These are phyloP conservation scores for Ophiostoma sp. DNA, from an alignment of 2,329 filamentous ascomycete genomes.

Conservation along the genomic window DNA sequence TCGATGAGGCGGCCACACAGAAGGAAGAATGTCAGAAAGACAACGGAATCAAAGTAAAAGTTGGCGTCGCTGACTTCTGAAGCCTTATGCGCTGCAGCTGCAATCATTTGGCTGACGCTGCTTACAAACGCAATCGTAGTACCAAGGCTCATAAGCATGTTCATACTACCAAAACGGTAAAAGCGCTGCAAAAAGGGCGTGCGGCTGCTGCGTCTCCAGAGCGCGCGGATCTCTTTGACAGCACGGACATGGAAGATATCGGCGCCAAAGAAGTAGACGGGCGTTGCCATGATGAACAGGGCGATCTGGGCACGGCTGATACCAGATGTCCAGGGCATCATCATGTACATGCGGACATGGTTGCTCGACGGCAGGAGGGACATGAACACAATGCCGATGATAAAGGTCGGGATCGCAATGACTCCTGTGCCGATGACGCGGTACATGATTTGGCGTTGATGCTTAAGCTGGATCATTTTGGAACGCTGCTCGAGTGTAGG, in stretches of 20 bases:
- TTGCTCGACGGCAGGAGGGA: conserved; percentile 62
- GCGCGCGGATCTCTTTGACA: conserved; percentile 66
- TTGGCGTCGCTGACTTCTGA: conserved; percentile 43
- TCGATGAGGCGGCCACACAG: conserved; percentile 70
- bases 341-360: conserved; percentile 57
- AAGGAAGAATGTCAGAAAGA: conserved; percentile 85
- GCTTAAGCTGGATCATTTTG: conserved; percentile 62
- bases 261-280: conserved; percentile 79
- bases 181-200: conserved; percentile 70
- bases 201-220: conserved; percentile 72
- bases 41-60: conserved; percentile 87
- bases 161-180: conserved; percentile 95
- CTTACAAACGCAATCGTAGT: conserved; percentile 83
- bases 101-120: conserved; percentile 71
- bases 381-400: conserved; percentile 91
- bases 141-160: conserved; percentile 82
- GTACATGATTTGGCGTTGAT: conserved; percentile 61
- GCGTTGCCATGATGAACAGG: conserved; percentile 74
- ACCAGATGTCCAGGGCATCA: conserved; percentile 64
- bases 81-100: conserved; percentile 45
- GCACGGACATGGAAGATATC: conserved; percentile 78
- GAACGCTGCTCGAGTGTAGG: conserved; percentile 80
- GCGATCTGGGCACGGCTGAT: conserved; percentile 73
- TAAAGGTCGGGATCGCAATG: conserved; percentile 72
- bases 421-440: conserved; percentile 65